Base-by-base conservation (phyloP, 2,329 filamentous ascomycete genomes). In the Anthostomella pinea region DNA sequence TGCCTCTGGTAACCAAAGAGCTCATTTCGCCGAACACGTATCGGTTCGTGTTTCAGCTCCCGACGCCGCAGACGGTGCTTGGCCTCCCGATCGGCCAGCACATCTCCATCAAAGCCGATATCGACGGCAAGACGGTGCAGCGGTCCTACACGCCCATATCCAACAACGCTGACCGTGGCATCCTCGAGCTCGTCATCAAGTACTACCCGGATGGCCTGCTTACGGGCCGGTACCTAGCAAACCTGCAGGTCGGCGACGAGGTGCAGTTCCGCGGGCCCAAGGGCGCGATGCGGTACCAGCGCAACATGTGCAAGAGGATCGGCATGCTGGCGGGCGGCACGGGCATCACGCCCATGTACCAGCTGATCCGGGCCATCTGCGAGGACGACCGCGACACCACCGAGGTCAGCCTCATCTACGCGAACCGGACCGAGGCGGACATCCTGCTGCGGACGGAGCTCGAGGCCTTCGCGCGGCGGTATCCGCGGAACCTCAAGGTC, bases 301-400 rank as follows among this genome's bases (percentile, higher is more conserved):
- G 60, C 14, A 63, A 62, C 1, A 56, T 68, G 1, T 62, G 59
- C 31, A 65, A 61, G 45, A 56, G 62, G 26, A 67, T 79, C 25
- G 73, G 73, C 38, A 78, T 79, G 75, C 52, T 79, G 1, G 73
- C 72, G 1, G 74, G 74, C 22, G 70, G 70, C 11, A 49, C 68
- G 27, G 71, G 71, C 5, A 72, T 75, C 39, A 74, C 75, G 1
- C 75, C 76, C 3, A 75, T 79, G 70, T 77, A 69, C 53, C 78
- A 83, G 51, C 57, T 83, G 6, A 80, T 83, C 50, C 72, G 77
- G 4, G 76, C 77, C 27, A 79, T 83, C 38, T 79, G 76, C 49
- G 77, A 81, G 50, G 73, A 82, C 35, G 63, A 70, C n/a, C 60
- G 57, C 6, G 80, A 83, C 43, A 65, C 63, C 1, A 83, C 80